Evolutionary conservation across 2,329 filamentous ascomycete species (phyloP).

Genomic region (Chaetomiaceae sp.): DNA sequence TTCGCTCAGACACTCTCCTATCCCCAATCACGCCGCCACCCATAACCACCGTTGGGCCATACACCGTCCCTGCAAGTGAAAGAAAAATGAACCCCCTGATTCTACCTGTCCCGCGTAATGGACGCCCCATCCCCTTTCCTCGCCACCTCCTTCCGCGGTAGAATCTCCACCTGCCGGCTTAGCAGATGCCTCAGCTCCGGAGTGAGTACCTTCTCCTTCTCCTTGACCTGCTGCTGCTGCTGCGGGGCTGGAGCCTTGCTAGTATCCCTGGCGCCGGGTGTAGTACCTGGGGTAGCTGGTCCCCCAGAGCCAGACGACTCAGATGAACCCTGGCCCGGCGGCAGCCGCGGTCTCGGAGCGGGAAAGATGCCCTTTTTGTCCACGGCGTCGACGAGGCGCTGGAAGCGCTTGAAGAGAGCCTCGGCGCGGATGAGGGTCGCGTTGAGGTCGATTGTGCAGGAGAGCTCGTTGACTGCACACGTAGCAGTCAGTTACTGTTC

Average conservation of each 20-base stretch:
- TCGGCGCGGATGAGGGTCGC: slow-evolving; percentile 84
- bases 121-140: slow-evolving; percentile 18
- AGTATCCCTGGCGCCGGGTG: too few species aligned
- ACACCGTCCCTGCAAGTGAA: not conserved
- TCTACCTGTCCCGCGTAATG: not conserved
- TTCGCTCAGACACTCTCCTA: too few species aligned
- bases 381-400: slow-evolving; percentile 80
- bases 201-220: slow-evolving; percentile 45
- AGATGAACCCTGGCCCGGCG: not conserved
- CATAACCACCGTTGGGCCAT: not conserved
- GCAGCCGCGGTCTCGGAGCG: slow-evolving; percentile 12
- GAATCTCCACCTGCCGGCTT: slow-evolving; percentile 41
- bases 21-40: not conserved
- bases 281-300: too few species aligned
- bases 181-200: slow-evolving; percentile 51
- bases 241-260: slow-evolving; percentile 12
- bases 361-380: slow-evolving; percentile 73
- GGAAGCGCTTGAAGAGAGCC: slow-evolving; percentile 78
- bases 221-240: slow-evolving; percentile 18
- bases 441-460: slow-evolving; percentile 83
- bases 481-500: not conserved
- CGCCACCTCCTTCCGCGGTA: slow-evolving; percentile 30
- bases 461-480: slow-evolving; percentile 79
- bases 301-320: not conserved
- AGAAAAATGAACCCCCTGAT: not conserved